Conservation (phyloP, 768 basidiomycete species). For the Obba rivulosa region DNA sequence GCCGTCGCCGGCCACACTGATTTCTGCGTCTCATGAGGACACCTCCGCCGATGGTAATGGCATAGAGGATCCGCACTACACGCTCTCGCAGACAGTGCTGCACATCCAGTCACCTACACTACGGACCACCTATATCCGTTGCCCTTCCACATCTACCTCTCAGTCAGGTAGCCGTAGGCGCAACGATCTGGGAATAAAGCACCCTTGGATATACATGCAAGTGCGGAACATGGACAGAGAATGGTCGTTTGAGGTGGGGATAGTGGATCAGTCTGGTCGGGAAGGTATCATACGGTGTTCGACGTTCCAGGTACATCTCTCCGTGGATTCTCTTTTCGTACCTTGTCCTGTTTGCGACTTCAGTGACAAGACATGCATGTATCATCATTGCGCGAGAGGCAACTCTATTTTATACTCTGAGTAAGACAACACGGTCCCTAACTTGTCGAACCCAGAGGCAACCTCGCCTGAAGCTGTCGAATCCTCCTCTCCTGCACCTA, state of each 20-base stretch:
- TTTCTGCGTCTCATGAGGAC: constrained; percentile 33
- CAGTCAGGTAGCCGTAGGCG: constrained; percentile 1
- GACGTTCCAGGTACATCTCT: constrained; percentile 66
- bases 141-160: constrained; percentile 35
- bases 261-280: constrained; percentile 58
- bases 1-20: constrained; percentile 37
- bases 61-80: constrained; percentile 19
- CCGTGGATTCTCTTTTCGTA: constrained; percentile 2
- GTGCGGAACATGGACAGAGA: constrained; percentile 61
- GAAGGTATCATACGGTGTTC: constrained; percentile 62
- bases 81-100: constrained; percentile 62
- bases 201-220: constrained; percentile 73
- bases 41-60: constrained; percentile 11
- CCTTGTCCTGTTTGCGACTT: constrained; percentile 1
- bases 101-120: constrained; percentile 78
- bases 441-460: constrained; percentile 35
- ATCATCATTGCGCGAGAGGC: neutral
- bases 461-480: constrained; percentile 42
- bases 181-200: constrained; percentile 51
- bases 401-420: constrained; percentile 1
- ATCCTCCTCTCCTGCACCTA: constrained; percentile 61
- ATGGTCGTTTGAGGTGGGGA: constrained; percentile 73
- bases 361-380: neutral
- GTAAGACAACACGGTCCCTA: too few species aligned
- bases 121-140: constrained; percentile 60